Percentiles rank a stretch among this genome's conserved stretches.
These are phyloP conservation scores for Debaryomyces sp. DNA, from an alignment of 1,139 yeast species.

Conservation along the genomic window DNA sequence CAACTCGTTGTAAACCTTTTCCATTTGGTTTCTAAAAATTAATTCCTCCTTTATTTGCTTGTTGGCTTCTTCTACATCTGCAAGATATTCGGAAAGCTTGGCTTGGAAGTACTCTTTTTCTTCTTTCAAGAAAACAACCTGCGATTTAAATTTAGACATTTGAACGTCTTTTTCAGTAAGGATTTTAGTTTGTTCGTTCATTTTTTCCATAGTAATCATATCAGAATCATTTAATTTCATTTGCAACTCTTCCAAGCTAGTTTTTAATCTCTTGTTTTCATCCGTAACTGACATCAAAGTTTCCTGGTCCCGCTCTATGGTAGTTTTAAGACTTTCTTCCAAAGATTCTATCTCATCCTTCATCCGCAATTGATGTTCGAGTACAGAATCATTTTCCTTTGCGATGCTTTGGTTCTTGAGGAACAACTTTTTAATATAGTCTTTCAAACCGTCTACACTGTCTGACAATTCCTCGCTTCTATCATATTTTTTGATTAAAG, in stretches of 20 bases:
- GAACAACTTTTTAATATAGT: background rate
- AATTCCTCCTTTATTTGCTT: conserved; percentile 8
- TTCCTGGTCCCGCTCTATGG: background rate
- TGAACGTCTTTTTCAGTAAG: background rate
- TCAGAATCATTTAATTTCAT: background rate
- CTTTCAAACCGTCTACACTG: background rate
- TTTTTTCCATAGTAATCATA: background rate
- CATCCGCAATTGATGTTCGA: background rate
- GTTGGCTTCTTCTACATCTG: conserved; percentile 8
- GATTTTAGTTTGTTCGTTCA: background rate
- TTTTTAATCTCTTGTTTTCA: background rate
- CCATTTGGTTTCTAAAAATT: conserved; percentile 5
- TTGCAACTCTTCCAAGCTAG: background rate
- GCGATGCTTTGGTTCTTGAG: background rate
- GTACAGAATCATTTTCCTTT: background rate
- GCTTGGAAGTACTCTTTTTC: background rate
- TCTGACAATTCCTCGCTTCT: background rate
- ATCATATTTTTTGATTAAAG: background rate
- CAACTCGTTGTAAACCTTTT: background rate
- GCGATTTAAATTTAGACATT: background rate
- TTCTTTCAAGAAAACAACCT: background rate
- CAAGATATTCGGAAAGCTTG: conserved; percentile 1
- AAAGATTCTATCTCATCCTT: background rate
- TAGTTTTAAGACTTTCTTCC: background rate
- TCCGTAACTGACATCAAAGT: background rate